These are phyloP conservation scores for Penicillium pulvis DNA, from an alignment of 495 filamentous ascomycete genomes.

Conservation along the genomic window DNA sequence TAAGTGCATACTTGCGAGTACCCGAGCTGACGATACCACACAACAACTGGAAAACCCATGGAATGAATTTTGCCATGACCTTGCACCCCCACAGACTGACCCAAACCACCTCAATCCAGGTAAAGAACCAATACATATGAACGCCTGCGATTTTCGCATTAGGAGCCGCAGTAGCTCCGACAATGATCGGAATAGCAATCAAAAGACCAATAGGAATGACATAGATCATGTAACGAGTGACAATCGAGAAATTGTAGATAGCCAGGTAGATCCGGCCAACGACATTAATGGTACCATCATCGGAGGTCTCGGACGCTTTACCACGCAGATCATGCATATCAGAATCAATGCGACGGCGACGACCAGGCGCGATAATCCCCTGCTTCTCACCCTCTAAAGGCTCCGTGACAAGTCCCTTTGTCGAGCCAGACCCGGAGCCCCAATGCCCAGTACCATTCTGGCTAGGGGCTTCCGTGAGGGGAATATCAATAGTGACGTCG, in stretches of 20 bases:
- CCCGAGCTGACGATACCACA: slow-evolving; percentile 88
- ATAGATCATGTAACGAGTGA: slow-evolving; percentile 89
- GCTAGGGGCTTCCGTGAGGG: slow-evolving; percentile 46
- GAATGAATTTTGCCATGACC: slow-evolving; percentile 75
- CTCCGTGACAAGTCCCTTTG: slow-evolving; percentile 18
- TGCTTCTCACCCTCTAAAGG: slow-evolving; percentile 45
- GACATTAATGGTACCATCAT: slow-evolving; percentile 66
- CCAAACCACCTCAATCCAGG: slow-evolving; percentile 94
- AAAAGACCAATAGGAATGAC: slow-evolving; percentile 74
- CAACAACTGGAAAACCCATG: slow-evolving; percentile 80
- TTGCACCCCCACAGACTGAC: slow-evolving; percentile 86
- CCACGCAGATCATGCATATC: slow-evolving; percentile 49
- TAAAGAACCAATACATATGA: slow-evolving; percentile 75
- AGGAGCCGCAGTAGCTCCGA: slow-evolving; percentile 59
- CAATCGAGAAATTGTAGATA: slow-evolving; percentile 78
- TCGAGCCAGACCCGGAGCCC: slow-evolving; percentile 26
- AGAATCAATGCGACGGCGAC: slow-evolving; percentile 46
- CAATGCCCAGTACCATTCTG: slow-evolving; percentile 48
- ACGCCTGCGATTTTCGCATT: slow-evolving; percentile 64
- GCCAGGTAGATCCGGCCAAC: slow-evolving; percentile 89
- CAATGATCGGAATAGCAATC: slow-evolving; percentile 79
- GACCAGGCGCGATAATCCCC: slow-evolving; percentile 39
- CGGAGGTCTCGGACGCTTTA: slow-evolving; percentile 48
- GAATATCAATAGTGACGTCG: slow-evolving; percentile 63
- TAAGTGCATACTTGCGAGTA: slow-evolving; percentile 87